Conservation (phyloP, 352 stramenopile species). For the Globisporangium radiosum region DNA sequence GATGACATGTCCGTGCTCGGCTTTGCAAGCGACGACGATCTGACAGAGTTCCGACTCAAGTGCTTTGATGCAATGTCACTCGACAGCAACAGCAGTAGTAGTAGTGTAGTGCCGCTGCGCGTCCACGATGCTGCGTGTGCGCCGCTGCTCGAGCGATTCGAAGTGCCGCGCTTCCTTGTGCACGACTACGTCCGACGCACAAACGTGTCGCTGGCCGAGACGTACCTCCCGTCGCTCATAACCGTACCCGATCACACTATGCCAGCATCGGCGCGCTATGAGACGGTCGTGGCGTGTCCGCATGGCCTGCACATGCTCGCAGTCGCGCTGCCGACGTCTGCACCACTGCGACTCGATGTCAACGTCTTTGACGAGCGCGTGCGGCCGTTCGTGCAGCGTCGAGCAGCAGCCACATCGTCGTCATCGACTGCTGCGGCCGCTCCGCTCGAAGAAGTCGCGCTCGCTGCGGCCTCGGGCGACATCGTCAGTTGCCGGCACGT, state of each 20-base stretch:
- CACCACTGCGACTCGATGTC: conserved; percentile 2
- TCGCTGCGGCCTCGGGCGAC: conserved; percentile 8
- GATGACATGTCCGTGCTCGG: conserved; percentile 13
- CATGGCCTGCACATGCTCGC: conserved; percentile 56
- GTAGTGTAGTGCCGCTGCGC: conserved; percentile 11
- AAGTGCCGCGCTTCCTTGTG: conserved; percentile 39
- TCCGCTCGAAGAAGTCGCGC: conserved; percentile 16
- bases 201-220: conserved; percentile 22
- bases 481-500: neutral
- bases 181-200: conserved; percentile 72
- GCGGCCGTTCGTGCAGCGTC: conserved; percentile 14
- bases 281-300: conserved; percentile 31
- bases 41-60: conserved; percentile 9
- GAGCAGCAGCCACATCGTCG: neutral
- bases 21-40: conserved; percentile 13
- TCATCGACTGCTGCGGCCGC: neutral
- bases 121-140: conserved; percentile 25
- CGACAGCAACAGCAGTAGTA: neutral
- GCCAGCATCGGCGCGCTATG: neutral
- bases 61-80: conserved; percentile 17
- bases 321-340: conserved; percentile 14
- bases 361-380: conserved; percentile 27
- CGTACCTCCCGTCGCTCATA: conserved; percentile 31
- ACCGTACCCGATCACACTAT: neutral
- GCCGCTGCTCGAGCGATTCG: conserved; percentile 32